Evolutionary conservation across 2,329 filamentous ascomycete genomes (phyloP), one percentile per base, ranked within the genome.

Genomic region (Nectriaceae sp.): DNA sequence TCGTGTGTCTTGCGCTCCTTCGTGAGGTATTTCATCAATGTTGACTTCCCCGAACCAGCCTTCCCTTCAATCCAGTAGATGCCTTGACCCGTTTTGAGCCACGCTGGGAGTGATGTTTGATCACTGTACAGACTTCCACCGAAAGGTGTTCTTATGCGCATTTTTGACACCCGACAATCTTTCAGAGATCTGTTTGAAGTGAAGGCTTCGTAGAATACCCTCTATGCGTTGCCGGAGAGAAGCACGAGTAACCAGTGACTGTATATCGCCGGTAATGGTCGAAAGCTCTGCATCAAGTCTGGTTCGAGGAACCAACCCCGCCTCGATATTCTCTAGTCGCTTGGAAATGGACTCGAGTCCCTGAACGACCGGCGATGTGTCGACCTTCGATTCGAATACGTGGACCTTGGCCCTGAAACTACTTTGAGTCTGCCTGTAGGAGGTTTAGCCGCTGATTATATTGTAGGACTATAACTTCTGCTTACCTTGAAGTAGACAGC

Each of bases 11-110:
- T 29, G 3, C 21, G 21, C 16, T 40, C 21, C 24, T 21, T 24
- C 11, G 19, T 29, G 16, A 46, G 44, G 24, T 20, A 40, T 18
- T 46, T 46, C 36, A 46, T 41, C 16, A 46, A 40, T 3, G 44
- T 46, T 5, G 44, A 46, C 24, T 46, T 46, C 11, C 44, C 44
- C 5, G 44, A 46, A 3, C 44, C 44, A 10, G 44, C 44, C 19
- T 46, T 46, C 8, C 44, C 44, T 21, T 41, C n/a, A 21, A 46
- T 46, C 44, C 44, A 46, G 24, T 40, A 46, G 10, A 46, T 35
- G 16, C 36, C 44, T 3, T 13, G 21, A 3, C 36, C 37, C 3
- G 24, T 3, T 11, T 38, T 24, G n/a, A 46, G 37, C 44, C 44
- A 46, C 11, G 20, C 33, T 4, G 36, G 26, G 18, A 46, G 36